Evolutionary conservation across 1,284 basidiomycete species (phyloP).

Genomic region (Xerocomus minutiporus): DNA sequence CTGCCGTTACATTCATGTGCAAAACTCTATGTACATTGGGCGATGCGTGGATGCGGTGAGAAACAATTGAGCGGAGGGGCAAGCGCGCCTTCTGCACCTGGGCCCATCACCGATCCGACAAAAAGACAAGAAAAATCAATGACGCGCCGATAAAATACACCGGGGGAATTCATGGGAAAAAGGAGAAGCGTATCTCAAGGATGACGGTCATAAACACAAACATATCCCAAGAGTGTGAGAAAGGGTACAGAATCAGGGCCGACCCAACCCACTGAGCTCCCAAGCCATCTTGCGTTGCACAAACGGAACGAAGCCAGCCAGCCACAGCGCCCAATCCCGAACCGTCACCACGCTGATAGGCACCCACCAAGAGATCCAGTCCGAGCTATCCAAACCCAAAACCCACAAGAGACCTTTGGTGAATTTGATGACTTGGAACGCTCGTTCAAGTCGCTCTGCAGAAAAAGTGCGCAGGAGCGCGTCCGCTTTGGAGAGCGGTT

Average conservation of each 20-base stretch:
- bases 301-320: constrained; percentile 11
- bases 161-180: not conserved
- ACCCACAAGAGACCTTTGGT: constrained; percentile 24
- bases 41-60: not conserved
- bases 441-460: constrained; percentile 15
- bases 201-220: not conserved
- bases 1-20: not conserved
- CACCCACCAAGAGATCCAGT: constrained; percentile 19
- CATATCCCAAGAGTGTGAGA: not conserved
- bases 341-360: constrained; percentile 15
- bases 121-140: not conserved
- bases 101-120: not conserved
- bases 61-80: not conserved
- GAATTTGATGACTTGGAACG: constrained; percentile 23
- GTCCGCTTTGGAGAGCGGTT: constrained; percentile 17
- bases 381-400: constrained; percentile 6
- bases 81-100: not conserved
- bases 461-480: constrained; percentile 19
- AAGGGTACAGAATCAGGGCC: not conserved
- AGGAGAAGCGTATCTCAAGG: not conserved
- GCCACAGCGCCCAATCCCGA: constrained; percentile 22
- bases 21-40: not conserved
- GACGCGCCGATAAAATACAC: not conserved
- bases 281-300: constrained; percentile 18
- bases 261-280: constrained; percentile 27